These are phyloP conservation scores for Pseudoscleropodium purum DNA, from an alignment of 225 moss, liverwort and hornwort genomes.

Conservation along the genomic window DNA sequence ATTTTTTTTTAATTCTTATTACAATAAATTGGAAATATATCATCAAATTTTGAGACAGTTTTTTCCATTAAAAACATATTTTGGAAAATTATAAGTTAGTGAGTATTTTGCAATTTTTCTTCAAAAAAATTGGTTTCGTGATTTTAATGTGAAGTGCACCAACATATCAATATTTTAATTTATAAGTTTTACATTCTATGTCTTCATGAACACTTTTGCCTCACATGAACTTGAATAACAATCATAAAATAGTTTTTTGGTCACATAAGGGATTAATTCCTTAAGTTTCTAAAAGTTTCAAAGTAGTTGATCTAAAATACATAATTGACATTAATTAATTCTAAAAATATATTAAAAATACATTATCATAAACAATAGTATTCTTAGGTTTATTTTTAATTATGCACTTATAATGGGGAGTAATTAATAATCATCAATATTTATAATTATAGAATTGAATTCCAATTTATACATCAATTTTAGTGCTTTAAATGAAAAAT, in stretches of 20 bases:
- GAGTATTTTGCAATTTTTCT: not conserved
- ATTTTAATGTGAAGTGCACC: not conserved
- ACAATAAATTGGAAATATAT: not conserved
- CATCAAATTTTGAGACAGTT: not conserved
- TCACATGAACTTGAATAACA: not conserved
- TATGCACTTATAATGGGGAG: not conserved
- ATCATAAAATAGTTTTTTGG: not conserved
- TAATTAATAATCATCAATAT: not conserved
- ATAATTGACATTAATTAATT: not conserved
- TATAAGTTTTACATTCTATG: not conserved
- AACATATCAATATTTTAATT: not conserved
- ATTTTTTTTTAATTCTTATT: not conserved
- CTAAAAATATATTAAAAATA: not conserved
- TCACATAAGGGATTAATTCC: not conserved
- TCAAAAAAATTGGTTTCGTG: no score
- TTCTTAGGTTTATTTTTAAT: not conserved
- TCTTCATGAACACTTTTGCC: not conserved
- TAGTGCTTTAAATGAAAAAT: not conserved
- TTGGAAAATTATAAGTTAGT: not conserved
- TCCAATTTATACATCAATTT: not conserved
- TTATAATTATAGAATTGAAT: not conserved
- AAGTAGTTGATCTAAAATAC: not conserved
- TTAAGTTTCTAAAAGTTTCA: not conserved
- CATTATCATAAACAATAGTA: not conserved
- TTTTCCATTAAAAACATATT: not conserved